Base-by-base conservation (phyloP, 768 basidiomycete species). In the Guyanaporus albipodus region DNA sequence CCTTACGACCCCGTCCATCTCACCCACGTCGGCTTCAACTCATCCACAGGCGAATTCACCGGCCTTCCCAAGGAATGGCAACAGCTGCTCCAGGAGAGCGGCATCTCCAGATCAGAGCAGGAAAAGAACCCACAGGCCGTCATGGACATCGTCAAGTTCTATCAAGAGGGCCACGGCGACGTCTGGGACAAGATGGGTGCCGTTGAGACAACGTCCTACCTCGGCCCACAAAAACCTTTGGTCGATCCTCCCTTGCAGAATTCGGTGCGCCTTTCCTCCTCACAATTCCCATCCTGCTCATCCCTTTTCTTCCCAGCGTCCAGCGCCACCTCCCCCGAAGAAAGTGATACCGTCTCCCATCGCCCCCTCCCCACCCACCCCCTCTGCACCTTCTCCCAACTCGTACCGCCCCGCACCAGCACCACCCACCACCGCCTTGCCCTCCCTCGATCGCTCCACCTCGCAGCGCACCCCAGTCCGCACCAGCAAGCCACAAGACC, bases 31-130 rank as follows among this genome's bases (percentile, higher is more conserved):
- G 95, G 95, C 49, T 98, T 97, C 82, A 97, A 99, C 68, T 90
- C 91, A 6, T 95, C 91, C 46, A 98, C 95, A 0, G 96, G 96
- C 48, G 95, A 99, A 70, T 98, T 94, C 71, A 93, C 91, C 8
- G 96, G 96, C 3, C 76, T 99, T 26, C 96, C 96, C 3, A 95
- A 95, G 67, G 95, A 98, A 72, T 99, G 96, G 96, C 96, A 99
- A 63, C 91, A 97, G 66, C 77, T 97, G 6, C 70, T 99, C 38
- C 91, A 91, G 67, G 93, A 97, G 66, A 91, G 87, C 53, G 96
- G 96, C 44, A 97, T 98, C 62, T 93, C 91, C 31, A 82, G 87
- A 58, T 76, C 73, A 19, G 93, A 99, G 69, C 96, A 99, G 72
- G 94, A 96, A 68, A 92, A 90, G 74, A 94, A 98, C 61, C 96